Evolutionary conservation across 768 basidiomycete genomes (phyloP).

Genomic region (Clitopilus hobsonii): DNA sequence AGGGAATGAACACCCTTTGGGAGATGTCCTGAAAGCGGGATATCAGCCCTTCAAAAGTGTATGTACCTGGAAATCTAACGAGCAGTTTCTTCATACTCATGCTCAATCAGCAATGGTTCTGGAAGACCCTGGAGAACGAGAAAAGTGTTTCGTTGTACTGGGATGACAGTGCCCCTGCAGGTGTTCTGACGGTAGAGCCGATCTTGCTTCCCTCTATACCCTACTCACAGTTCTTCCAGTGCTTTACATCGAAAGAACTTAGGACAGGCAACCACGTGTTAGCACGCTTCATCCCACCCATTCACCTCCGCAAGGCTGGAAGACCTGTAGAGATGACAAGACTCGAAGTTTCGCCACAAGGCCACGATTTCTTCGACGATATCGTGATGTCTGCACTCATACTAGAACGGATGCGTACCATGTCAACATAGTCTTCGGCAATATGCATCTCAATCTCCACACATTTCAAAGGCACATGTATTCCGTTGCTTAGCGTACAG

Average conservation of each 20-base stretch:
- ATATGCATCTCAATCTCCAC: background rate
- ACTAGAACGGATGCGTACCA: slow-evolving; percentile 35
- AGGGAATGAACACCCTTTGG: slow-evolving; percentile 30
- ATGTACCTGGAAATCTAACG: background rate
- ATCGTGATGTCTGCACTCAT: slow-evolving; percentile 37
- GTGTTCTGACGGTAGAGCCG: slow-evolving; percentile 22
- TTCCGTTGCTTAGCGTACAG: too few relatives aligned
- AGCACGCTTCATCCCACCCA: slow-evolving; percentile 34
- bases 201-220: too few relatives aligned
- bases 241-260: slow-evolving; percentile 33
- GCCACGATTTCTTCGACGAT: slow-evolving; percentile 37
- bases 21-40: slow-evolving; percentile 27
- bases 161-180: slow-evolving; percentile 28
- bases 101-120: slow-evolving; percentile 32
- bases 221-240: slow-evolving; percentile 19
- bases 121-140: slow-evolving; percentile 25
- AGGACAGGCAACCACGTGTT: slow-evolving; percentile 25
- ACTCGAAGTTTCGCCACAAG: slow-evolving; percentile 32
- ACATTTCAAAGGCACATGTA: too few relatives aligned
- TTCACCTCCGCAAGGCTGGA: slow-evolving; percentile 27
- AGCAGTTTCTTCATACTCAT: too few relatives aligned
- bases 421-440: slow-evolving; percentile 8
- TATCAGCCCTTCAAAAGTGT: slow-evolving; percentile 31
- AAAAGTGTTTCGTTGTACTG: slow-evolving; percentile 23
- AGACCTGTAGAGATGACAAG: slow-evolving; percentile 26